Conservation (phyloP, 1,139 yeast genomes). For the Geotrichum aggregatum region DNA sequence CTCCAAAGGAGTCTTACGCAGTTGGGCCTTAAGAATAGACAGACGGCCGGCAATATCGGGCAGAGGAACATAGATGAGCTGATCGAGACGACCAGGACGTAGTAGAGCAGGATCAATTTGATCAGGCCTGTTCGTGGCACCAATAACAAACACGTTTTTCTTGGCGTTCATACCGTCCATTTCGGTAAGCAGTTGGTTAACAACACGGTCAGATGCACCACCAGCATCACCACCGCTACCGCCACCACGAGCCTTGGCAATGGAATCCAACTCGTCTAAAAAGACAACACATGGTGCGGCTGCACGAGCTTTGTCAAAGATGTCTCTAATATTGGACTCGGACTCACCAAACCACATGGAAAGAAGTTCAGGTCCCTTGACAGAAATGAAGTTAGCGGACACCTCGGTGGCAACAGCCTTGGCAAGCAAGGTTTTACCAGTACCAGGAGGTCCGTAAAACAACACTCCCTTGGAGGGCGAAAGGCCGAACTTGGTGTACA, state of each 20-base stretch:
- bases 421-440: slow-evolving; percentile 96
- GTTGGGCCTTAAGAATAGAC: slow-evolving; percentile 90
- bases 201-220: slow-evolving; percentile 97
- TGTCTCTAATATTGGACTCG: slow-evolving; percentile 93
- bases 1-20: slow-evolving; percentile 96
- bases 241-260: slow-evolving; percentile 95
- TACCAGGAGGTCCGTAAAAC: slow-evolving; percentile 99
- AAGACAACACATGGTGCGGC: slow-evolving; percentile 98
- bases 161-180: slow-evolving; percentile 99
- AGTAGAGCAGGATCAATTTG: slow-evolving; percentile 97
- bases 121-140: slow-evolving; percentile 98
- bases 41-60: slow-evolving; percentile 94
- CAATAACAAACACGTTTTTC: slow-evolving; percentile 96
- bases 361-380: slow-evolving; percentile 93
- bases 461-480: slow-evolving; percentile 97
- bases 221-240: slow-evolving; percentile 92
- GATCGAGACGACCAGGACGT: slow-evolving; percentile 99
- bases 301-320: slow-evolving; percentile 96
- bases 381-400: slow-evolving; percentile 92
- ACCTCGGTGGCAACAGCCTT: slow-evolving; percentile 98
- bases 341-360: slow-evolving; percentile 99
- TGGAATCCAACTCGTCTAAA: slow-evolving; percentile 94
- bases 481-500: slow-evolving; percentile 94
- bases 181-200: slow-evolving; percentile 94
- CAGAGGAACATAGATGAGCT: slow-evolving; percentile 94